phyloP scores from a whole-genome alignment of 371 early-diverging fungal species.

The Rhizomucor miehei region DNA sequence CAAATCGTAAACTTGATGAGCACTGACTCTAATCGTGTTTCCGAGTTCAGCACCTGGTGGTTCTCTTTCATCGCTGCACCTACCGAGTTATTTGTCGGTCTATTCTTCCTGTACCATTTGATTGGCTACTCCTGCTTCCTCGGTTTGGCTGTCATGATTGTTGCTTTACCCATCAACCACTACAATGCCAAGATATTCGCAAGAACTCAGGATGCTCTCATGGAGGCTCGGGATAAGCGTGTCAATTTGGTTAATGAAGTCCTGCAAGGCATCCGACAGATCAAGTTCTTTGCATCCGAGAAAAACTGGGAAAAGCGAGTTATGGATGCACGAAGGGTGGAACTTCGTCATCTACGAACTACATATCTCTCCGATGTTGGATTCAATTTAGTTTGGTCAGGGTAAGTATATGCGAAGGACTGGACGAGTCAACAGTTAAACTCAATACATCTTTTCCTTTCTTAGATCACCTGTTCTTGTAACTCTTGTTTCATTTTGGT shows the following conservation, averaged over 20 bases:
- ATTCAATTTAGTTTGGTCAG: constrained; percentile 34
- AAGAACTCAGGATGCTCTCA: constrained; percentile 44
- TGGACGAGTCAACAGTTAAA: background rate
- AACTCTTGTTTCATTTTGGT: constrained; percentile 52
- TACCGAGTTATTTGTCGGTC: constrained; percentile 56
- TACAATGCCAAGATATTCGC: constrained; percentile 52
- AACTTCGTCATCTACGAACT: constrained; percentile 46
- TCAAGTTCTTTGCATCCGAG: constrained; percentile 72
- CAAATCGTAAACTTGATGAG: constrained; percentile 84
- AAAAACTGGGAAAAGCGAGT: constrained; percentile 39
- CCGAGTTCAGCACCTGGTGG: constrained; percentile 54
- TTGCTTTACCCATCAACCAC: constrained; percentile 53
- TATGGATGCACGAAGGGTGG: constrained; percentile 45
- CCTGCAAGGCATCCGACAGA: constrained; percentile 66
- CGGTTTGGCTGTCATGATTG: constrained; percentile 59
- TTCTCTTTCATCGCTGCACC: constrained; percentile 52
- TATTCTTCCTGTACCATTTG: constrained; percentile 59
- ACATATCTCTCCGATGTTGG: constrained; percentile 25
- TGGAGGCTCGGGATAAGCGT: constrained; percentile 56
- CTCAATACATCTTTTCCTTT: too few species aligned
- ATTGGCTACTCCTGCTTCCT: constrained; percentile 67
- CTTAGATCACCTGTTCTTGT: constrained; percentile 53
- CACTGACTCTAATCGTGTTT: constrained; percentile 74
- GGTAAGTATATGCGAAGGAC: constrained; percentile 16
- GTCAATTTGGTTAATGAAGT: constrained; percentile 55